Base-by-base conservation (phyloP, 768 basidiomycete genomes). In the Hemileccinum impolitum region DNA sequence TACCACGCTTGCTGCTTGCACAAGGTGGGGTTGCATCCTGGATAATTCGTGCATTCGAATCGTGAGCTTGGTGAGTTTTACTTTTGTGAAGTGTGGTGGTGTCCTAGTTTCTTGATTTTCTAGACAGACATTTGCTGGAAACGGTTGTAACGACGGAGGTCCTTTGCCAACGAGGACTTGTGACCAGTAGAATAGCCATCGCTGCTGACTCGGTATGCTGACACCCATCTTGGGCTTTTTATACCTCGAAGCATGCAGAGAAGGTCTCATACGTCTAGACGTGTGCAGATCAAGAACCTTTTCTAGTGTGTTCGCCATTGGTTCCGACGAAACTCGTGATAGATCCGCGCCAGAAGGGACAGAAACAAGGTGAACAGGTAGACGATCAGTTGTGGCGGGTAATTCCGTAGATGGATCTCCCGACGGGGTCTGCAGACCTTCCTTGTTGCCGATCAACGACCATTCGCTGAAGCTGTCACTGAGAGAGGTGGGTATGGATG, bases 161-260 rank as follows among this genome's bases (percentile, higher is more conserved):
- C 74, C 80, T 35, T 78, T 76, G 40, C 76, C 71, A 4, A 77
- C 70, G 14, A 87, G 72, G n/a, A 84, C 60, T 11, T 82, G 72
- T 0, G 82, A 79, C 86, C 86, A 93, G 60, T 92, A 93, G 55
- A 80, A 76, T 5, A 94, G 69, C 75, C 83, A 91, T 17, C 90
- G 81, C 2, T 82, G 76, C 64, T 92, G 90, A 49, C 84, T 87
- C 0, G 90, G 85, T 55, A 92, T 92, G 53, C 83, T 87, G 37
- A 90, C 84, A 11, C 85, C 85, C 77, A 82, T 60, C 71, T 74
- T 52, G 53, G 47, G 50, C 68, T 72, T 56, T 66, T 26, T 47
- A 18, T 39, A 18, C 34, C 44, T 36, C 18, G 52, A 45, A 39
- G 23, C 8, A 15, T 26, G 32, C 30, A 42, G 28, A 11, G 50